phyloP scores from a whole-genome alignment of 495 filamentous ascomycete species.

The Lasiosphaeris hirsuta region DNA sequence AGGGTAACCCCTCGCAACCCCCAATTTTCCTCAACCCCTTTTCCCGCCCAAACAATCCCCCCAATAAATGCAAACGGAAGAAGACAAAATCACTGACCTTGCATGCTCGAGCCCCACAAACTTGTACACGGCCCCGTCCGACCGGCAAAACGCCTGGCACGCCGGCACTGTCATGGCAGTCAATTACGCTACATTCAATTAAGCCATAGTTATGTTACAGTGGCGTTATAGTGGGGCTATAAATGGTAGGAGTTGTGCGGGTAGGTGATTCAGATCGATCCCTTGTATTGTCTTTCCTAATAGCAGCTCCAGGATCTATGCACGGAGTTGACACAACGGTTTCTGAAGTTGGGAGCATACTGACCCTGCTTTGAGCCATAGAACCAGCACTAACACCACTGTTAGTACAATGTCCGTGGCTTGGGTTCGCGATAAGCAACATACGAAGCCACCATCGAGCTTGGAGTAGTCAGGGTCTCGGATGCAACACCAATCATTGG shows the following conservation, averaged over 20 bases:
- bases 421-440: neutral
- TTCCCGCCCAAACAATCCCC: no score
- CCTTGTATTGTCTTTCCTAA: no score
- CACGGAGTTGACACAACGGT: neutral
- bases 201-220: no score
- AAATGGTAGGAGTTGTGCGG: no score
- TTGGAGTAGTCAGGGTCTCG: neutral
- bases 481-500: neutral
- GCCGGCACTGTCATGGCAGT: conserved; percentile 45
- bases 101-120: conserved; percentile 50
- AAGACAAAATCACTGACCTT: conserved; percentile 33
- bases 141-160: conserved; percentile 43
- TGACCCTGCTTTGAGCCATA: neutral
- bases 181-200: no score
- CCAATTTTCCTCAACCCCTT: neutral
- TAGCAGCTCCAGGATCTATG: neutral
- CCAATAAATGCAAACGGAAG: neutral
- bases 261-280: no score
- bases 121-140: conserved; percentile 20
- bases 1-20: neutral
- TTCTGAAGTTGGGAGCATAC: neutral
- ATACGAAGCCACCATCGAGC: neutral
- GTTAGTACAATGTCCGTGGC: conserved; percentile 9
- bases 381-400: neutral
- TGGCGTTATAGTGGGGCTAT: no score